Percentiles rank a stretch among this genome's conserved stretches.
Evolutionary conservation across 2,329 filamentous ascomycete species (phyloP).

Genomic region (Chalaropsis thielavioides): DNA sequence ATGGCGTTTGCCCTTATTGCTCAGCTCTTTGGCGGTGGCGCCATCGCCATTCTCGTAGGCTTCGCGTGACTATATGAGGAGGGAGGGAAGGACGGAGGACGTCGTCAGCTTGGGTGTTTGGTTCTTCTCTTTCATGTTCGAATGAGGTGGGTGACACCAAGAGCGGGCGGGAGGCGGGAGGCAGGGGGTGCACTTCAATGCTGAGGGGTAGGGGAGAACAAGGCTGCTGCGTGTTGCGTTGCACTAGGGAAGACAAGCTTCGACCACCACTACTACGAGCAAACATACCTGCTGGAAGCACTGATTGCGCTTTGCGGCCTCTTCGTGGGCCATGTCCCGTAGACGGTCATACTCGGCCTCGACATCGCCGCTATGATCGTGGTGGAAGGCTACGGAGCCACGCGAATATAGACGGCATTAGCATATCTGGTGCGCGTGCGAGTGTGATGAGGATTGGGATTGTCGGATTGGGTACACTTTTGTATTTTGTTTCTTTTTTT

Average conservation of each 20-base stretch:
- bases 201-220: neutral
- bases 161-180: neutral
- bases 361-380: conserved; percentile 47
- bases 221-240: neutral
- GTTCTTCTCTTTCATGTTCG: neutral
- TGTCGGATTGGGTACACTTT: too few species aligned
- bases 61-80: conserved; percentile 44
- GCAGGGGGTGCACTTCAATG: neutral
- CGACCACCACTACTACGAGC: neutral
- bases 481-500: neutral
- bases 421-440: neutral
- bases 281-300: conserved; percentile 57
- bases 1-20: conserved; percentile 72
- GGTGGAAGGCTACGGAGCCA: conserved; percentile 53
- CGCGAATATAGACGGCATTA: neutral
- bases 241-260: neutral
- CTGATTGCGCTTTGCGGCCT: conserved; percentile 61
- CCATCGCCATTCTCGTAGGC: conserved; percentile 78
- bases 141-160: neutral
- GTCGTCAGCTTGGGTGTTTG: neutral
- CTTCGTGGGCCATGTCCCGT: conserved; percentile 65
- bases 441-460: too few species aligned
- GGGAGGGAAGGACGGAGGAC: neutral
- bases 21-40: conserved; percentile 66
- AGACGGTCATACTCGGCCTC: conserved; percentile 89